A percentile compares a stretch with the other conserved stretches of the same genome.
These are phyloP conservation scores for Anthostomella pinea DNA, from an alignment of 2,329 filamentous ascomycete genomes.

Conservation along the genomic window DNA sequence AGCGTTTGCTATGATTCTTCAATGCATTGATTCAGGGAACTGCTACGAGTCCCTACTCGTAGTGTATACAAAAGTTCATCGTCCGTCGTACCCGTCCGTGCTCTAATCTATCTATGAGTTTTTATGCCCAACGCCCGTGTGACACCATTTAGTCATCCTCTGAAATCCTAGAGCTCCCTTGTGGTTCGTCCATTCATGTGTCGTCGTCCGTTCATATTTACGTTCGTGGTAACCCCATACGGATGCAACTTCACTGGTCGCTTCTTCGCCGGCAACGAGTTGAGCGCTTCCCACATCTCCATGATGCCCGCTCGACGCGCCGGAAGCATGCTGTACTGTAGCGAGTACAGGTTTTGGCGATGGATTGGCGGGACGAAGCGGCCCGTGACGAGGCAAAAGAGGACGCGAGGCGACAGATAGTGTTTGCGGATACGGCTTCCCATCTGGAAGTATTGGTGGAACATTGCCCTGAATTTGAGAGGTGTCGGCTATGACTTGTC, in stretches of 20 bases:
- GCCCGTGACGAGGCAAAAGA: conserved; percentile 83
- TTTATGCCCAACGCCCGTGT: conserved; percentile 12
- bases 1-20: too few relatives aligned
- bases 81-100: not conserved
- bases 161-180: conserved; percentile 10
- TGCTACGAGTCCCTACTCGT: too few relatives aligned
- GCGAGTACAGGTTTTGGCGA: conserved; percentile 87
- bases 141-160: not conserved
- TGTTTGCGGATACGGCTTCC: conserved; percentile 89
- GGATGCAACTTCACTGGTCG: conserved; percentile 35
- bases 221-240: conserved; percentile 17
- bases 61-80: conserved; percentile 10
- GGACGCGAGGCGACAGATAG: conserved; percentile 84
- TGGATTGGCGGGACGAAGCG: conserved; percentile 95
- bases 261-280: conserved; percentile 45
- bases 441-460: conserved; percentile 95
- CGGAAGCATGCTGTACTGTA: conserved; percentile 98
- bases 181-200: conserved; percentile 25
- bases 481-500: conserved; percentile 67
- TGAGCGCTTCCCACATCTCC: conserved; percentile 80
- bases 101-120: conserved; percentile 10
- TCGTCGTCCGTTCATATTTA: conserved; percentile 22
- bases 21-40: too few relatives aligned
- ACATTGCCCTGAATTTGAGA: conserved; percentile 88
- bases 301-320: conserved; percentile 73